Base-by-base conservation (phyloP, 2,329 filamentous ascomycete species). In the Neopestalotiopsis sp. region DNA sequence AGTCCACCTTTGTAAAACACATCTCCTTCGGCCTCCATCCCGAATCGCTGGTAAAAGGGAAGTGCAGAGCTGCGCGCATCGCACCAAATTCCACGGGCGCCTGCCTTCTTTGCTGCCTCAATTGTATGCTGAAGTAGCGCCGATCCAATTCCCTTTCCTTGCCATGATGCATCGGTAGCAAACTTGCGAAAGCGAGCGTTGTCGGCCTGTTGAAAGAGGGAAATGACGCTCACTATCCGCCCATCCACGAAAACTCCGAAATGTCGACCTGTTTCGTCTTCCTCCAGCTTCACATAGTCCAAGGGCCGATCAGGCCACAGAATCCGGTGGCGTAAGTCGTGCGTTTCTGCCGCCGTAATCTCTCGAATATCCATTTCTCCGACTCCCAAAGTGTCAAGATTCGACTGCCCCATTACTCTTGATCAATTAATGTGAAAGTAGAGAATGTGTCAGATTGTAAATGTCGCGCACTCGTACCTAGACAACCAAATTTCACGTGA, bases 151-250 rank as follows among this genome's bases (percentile, higher is more conserved):
- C 74, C 74, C 53, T 64, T 71, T 17, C 74, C 72, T 67, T 75
- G 74, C 72, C 72, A 74, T 17, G 58, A 42, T 42, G 69, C 30
- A 24, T 72, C 71, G 42, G 74, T 75, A 64, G 74, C 74, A 61
- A 75, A 75, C 24, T 75, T 75, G 40, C 74, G 74, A 63, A 75
- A 75, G n/a, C 74, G 70, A 14, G 73, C 72, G 32, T 63, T 69
- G 65, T 66, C 72, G 65, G 28, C 65, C n/a, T 65, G 58, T 34
- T 72, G 69, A 67, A 75, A 75, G n/a, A 75, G 68, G 59, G 74
- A 75, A 30, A 75, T 72, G 64, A 74, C 69, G 70, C 74, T 74
- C 58, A 74, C 69, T 24, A 70, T 68, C 28, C 68, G 68, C 20
- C 24, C 42, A 32, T 66, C 53, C 4, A 71, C 24, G 40, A 74